Evolutionary conservation across 1,139 yeast species (phyloP), one percentile per base, ranked within the genome.

Genomic region (Taphrina confusa): DNA sequence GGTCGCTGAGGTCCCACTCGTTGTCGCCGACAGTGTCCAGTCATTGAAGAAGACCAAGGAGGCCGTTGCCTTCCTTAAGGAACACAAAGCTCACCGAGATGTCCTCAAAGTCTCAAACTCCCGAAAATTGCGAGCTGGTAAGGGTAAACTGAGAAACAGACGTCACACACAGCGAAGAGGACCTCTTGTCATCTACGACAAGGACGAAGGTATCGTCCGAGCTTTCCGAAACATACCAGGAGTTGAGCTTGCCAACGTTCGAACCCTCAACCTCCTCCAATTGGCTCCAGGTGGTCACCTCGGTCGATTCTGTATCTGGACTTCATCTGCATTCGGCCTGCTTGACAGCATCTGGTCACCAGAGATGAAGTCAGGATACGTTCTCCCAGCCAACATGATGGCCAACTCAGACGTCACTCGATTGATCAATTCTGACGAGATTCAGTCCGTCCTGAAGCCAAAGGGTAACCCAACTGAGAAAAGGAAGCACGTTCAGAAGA

Each of bases 231-330:
- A 92, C 88, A 82, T 92, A 71, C 98, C 99, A 80, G 99, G 99
- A 87, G 97, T 92, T 71, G 98, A 92, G 83, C 86, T 96, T 74
- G 84, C 92, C 74, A 82, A 86, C 77, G 98, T 92, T 73, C 82
- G 87, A 76, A 83, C 92, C 76, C 85, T 92, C 76, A 94, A 94
- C 82, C 83, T 94, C 75, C 87, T 94, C 78, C 97, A 92, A 83
- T 87, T 92, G 76, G 99, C 99, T 72, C 99, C 99, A 79, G 99
- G 99, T 87, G 95, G 97, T 76, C 98, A 92, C 85, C 84, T 92
- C 75, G 98, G 98, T 82, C 91, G 98, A 85, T 92, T 92, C 76
- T 87, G 94, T 76, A 88, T 92, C 89, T 92, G 98, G 98, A 91
- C 98, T 75, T 96, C 90, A 82, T 82, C 90, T 77, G 99, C 99